Evolutionary conservation across 192 early-diverging fungal species (phyloP).

Genomic region (Coemansia sp.): DNA sequence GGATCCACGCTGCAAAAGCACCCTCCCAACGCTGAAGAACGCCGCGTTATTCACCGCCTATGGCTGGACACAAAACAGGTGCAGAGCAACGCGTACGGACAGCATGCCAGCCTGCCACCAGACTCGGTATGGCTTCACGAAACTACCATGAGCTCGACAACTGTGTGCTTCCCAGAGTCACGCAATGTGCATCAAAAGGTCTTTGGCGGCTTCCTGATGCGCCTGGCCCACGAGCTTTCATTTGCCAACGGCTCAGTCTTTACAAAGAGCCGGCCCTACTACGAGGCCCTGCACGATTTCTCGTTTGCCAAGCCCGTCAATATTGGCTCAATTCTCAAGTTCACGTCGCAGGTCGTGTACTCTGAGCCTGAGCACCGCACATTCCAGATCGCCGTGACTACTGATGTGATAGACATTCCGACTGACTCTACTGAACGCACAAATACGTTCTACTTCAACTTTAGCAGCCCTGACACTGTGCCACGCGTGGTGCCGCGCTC

Average conservation of each 20-base stretch:
- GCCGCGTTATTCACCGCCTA: slow-evolving; percentile 73
- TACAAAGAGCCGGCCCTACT: slow-evolving; percentile 56
- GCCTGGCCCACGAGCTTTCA: slow-evolving; percentile 81
- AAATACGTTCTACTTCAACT: slow-evolving; percentile 88
- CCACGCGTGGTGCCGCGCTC: slow-evolving; percentile 71
- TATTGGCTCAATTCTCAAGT: slow-evolving; percentile 73
- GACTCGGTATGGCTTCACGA: slow-evolving; percentile 73
- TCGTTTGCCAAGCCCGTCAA: slow-evolving; percentile 82
- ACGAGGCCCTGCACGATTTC: slow-evolving; percentile 72
- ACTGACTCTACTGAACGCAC: slow-evolving; percentile 65
- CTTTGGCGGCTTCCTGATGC: slow-evolving; percentile 82
- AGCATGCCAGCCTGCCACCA: slow-evolving; percentile 36
- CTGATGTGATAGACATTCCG: slow-evolving; percentile 74
- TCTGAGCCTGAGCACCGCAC: slow-evolving; percentile 59
- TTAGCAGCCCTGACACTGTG: slow-evolving; percentile 53
- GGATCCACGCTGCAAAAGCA: slow-evolving; percentile 59
- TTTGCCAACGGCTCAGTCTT: slow-evolving; percentile 74
- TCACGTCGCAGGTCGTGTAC: slow-evolving; percentile 78
- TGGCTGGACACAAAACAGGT: slow-evolving; percentile 73
- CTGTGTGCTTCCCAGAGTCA: slow-evolving; percentile 72
- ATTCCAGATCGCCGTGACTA: slow-evolving; percentile 67
- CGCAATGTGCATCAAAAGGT: slow-evolving; percentile 79
- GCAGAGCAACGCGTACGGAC: slow-evolving; percentile 36
- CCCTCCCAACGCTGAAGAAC: slow-evolving; percentile 80
- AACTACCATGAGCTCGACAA: slow-evolving; percentile 69